Evolutionary conservation across 1,284 basidiomycete species (phyloP), one percentile per base, ranked within the genome.

Genomic region (Malassezia sp.): DNA sequence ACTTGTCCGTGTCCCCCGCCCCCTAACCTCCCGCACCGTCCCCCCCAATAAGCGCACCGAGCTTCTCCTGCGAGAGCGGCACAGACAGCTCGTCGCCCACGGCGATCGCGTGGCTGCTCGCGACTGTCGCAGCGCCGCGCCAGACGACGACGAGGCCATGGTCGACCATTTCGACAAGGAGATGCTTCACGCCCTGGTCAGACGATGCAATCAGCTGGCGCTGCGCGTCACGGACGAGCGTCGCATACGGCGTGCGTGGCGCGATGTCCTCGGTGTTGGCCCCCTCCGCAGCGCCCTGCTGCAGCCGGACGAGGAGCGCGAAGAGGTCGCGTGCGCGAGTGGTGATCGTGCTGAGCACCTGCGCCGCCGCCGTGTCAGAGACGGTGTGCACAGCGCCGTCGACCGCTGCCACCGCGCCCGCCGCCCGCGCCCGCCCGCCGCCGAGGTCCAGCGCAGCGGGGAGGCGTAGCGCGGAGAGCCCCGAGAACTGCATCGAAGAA

Each of bases 91-190:
- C 48, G 27, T 50, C 48, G 14, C 48, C 48, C 15, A 36, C 42
- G 6, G 48, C 48, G 17, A 50, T 50, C 17, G 48, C 48, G 33
- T 50, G 48, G n/a, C 42, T 45, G 37, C 38, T 50, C 3, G 22
- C 31, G 18, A 50, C 42, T 11, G 48, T 28, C n/a, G 43, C 34
- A 3, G 30, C 6, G 8, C 48, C 48, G 9, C 48, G 48, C 20
- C 21, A 27, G 10, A 41, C 48, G 17, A 45, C 27, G 24, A 50
- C 42, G 10, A 50, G 29, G 14, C 48, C 48, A 24, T 50, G 48
- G 27, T 50, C 48, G 31, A 50, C 48, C 48, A 50, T 45, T 26
- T 50, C 48, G 24, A 42, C 38, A 4, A 50, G 48, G 30, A 50
- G 36, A 18, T 50, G 48, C 27, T 38, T 38, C 26, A 50, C 48